Percentiles rank a stretch among this genome's conserved stretches.
Evolutionary conservation across 2,329 filamentous ascomycete genomes (phyloP).

Genomic region (Fusarium napiforme): DNA sequence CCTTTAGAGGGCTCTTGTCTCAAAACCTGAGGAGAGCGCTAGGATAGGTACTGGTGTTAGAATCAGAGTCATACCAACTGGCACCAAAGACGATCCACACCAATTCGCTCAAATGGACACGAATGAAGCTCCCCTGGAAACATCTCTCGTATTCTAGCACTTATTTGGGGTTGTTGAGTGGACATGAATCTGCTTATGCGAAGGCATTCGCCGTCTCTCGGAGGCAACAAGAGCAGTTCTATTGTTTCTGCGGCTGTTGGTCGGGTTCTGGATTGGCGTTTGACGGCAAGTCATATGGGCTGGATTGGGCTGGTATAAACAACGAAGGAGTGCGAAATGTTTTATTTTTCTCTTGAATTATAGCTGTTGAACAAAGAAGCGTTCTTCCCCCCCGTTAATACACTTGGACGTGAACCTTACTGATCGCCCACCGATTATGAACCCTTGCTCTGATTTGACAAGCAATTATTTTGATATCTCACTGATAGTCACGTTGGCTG

Average conservation of each 20-base stretch:
- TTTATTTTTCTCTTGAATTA: constrained; percentile 29
- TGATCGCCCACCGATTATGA: neutral
- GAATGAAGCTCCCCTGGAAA: neutral
- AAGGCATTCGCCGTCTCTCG: neutral
- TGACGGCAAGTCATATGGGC: constrained; percentile 34
- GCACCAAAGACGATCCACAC: neutral
- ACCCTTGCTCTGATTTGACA: neutral
- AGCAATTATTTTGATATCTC: neutral
- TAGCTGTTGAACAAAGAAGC: constrained; percentile 40
- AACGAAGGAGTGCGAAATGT: constrained; percentile 28
- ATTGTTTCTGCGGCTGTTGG: constrained; percentile 27
- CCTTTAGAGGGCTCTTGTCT: constrained; percentile 22
- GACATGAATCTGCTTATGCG: neutral
- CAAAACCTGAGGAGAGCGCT: neutral
- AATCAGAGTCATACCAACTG: neutral
- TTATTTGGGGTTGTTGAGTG: neutral
- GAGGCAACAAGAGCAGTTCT: neutral
- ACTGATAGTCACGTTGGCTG: neutral
- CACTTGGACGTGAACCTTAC: neutral
- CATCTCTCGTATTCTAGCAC: neutral
- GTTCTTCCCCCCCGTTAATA: constrained; percentile 6
- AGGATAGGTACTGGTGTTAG: constrained; percentile 1
- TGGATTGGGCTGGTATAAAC: constrained; percentile 32
- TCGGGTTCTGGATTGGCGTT: constrained; percentile 43
- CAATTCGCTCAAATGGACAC: constrained; percentile 9